phyloP scores from a whole-genome alignment of 2,329 filamentous ascomycete genomes.

The Pseudocercospora vitis region DNA sequence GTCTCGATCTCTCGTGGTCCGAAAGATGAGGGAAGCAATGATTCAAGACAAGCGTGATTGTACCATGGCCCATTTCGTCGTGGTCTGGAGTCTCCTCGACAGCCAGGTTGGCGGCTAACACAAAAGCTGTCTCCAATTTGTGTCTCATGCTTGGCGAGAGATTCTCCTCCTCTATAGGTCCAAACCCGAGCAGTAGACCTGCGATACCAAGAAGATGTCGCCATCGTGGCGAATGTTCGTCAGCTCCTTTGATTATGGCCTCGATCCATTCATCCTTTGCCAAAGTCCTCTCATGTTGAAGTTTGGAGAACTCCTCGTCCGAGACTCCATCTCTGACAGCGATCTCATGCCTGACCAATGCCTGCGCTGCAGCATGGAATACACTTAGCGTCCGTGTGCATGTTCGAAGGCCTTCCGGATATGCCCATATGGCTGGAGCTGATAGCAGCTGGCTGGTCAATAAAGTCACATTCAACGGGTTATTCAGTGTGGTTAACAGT shows the following conservation, averaged over 20 bases:
- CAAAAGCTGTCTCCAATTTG: conserved; percentile 71
- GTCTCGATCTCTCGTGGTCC: conserved; percentile 55
- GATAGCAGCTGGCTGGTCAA: conserved; percentile 71
- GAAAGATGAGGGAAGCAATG: conserved; percentile 74
- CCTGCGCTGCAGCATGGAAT: conserved; percentile 66
- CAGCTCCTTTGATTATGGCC: conserved; percentile 59
- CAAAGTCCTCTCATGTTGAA: conserved; percentile 35
- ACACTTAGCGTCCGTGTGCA: conserved; percentile 68
- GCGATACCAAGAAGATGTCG: conserved; percentile 79
- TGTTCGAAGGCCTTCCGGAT: conserved; percentile 61
- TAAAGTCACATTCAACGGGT: conserved; percentile 72
- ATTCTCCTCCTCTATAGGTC: conserved; percentile 62
- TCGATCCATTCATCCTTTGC: conserved; percentile 58
- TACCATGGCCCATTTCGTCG: conserved; percentile 50
- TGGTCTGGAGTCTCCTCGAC: conserved; percentile 58
- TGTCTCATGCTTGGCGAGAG: conserved; percentile 63
- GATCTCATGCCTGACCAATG: conserved; percentile 52
- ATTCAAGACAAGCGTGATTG: conserved; percentile 69
- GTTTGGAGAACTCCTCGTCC: conserved; percentile 30
- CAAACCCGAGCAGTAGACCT: conserved; percentile 75
- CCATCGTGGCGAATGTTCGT: conserved; percentile 68
- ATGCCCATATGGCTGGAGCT: conserved; percentile 69
- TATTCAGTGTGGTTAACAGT: conserved; percentile 68
- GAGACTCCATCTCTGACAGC: conserved; percentile 34
- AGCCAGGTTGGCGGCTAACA: conserved; percentile 74